These are phyloP conservation scores for Geranomyces variabilis DNA, from an alignment of 192 early-diverging fungal genomes.

Conservation along the genomic window DNA sequence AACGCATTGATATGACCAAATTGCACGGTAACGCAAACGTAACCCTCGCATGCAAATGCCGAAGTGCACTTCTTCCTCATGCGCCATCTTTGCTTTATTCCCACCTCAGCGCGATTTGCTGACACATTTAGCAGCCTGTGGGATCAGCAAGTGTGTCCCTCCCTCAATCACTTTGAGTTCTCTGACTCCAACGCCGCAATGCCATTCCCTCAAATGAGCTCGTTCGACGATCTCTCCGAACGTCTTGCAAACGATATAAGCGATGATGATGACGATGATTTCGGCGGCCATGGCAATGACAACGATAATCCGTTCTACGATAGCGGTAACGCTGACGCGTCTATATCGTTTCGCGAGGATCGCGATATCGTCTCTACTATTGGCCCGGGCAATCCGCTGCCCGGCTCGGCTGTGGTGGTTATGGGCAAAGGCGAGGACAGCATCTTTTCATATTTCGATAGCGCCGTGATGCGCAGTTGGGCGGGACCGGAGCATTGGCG, in stretches of 20 bases:
- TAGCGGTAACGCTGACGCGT: conserved; percentile 2
- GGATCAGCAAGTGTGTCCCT: conserved; percentile 66
- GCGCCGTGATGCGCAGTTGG: conserved; percentile 79
- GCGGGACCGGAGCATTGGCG: conserved; percentile 95
- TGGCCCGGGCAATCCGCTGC: conserved; percentile 1
- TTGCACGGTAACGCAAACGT: conserved; percentile 40
- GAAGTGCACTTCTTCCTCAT: not conserved
- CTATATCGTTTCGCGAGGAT: conserved; percentile 12
- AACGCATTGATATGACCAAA: conserved; percentile 46
- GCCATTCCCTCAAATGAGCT: conserved; percentile 17
- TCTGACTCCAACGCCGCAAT: conserved; percentile 24
- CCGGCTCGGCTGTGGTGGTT: conserved; percentile 2
- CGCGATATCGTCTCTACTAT: conserved; percentile 6
- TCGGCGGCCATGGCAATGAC: conserved; percentile 39
- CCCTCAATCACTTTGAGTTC: conserved; percentile 72
- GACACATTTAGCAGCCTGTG: conserved; percentile 46
- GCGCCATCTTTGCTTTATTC: not conserved
- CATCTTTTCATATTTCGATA: conserved; percentile 88
- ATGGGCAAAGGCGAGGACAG: conserved; percentile 50
- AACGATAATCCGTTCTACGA: not conserved
- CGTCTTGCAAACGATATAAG: conserved; percentile 26
- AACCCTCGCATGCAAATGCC: not conserved
- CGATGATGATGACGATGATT: conserved; percentile 47
- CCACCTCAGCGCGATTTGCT: conserved; percentile 49
- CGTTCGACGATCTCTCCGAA: conserved; percentile 37